Conservation (phyloP, 2,329 filamentous ascomycete genomes). For the Aspergillus sp. region DNA sequence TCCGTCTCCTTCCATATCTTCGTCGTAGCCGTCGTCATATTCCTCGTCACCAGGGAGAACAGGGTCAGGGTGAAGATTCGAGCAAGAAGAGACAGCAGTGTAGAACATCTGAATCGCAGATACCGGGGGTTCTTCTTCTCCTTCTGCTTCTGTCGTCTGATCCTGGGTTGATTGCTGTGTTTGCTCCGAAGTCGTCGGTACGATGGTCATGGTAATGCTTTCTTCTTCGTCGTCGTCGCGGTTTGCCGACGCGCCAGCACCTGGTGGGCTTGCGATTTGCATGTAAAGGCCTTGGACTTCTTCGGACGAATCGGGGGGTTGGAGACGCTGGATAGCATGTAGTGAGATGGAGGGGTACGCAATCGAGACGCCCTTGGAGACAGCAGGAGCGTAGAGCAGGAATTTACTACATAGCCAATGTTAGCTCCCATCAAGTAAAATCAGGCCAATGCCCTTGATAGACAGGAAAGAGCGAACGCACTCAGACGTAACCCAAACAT, state of each 20-base stretch:
- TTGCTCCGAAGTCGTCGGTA: constrained; percentile 20
- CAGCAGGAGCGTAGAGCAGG: constrained; percentile 31
- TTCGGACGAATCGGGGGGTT: constrained; percentile 20
- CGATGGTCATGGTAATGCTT: constrained; percentile 36
- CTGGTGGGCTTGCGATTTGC: constrained; percentile 32
- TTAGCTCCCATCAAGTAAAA: neutral
- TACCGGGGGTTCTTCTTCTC: constrained; percentile 9
- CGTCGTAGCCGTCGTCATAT: constrained; percentile 18
- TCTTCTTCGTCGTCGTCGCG: constrained; percentile 37
- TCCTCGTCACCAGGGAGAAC: constrained; percentile 26
- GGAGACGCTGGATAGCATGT: constrained; percentile 41
- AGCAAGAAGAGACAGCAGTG: constrained; percentile 40
- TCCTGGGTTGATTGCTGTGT: constrained; percentile 10
- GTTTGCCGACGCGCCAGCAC: constrained; percentile 6
- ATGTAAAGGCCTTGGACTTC: constrained; percentile 41
- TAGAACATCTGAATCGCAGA: constrained; percentile 36
- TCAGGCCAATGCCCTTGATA: neutral
- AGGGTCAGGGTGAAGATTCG: constrained; percentile 42
- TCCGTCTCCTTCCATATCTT: constrained; percentile 23
- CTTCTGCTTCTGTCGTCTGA: constrained; percentile 10
- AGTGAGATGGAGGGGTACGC: constrained; percentile 43
- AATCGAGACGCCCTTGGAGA: constrained; percentile 35
- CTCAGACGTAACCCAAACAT: constrained; percentile 44
- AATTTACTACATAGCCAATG: constrained; percentile 31
- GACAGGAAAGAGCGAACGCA: constrained; percentile 16